These are phyloP conservation scores for Lichtheimia corymbifera DNA, from an alignment of 371 early-diverging fungal genomes.

Conservation along the genomic window DNA sequence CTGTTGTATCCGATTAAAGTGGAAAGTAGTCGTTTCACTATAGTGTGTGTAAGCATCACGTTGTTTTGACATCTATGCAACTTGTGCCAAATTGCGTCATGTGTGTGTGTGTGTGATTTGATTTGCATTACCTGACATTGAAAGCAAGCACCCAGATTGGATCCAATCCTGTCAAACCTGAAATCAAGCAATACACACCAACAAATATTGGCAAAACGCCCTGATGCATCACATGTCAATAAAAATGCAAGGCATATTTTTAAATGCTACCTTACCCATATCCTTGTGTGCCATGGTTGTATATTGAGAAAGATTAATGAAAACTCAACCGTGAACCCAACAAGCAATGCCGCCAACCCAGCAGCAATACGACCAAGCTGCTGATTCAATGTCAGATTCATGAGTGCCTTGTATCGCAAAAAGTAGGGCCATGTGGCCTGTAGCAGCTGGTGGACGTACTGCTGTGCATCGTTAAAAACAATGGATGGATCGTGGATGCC, in stretches of 20 bases:
- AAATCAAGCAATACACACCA: slow-evolving; percentile 36
- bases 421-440: slow-evolving; percentile 59
- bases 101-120: no score
- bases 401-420: slow-evolving; percentile 53
- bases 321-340: slow-evolving; percentile 59
- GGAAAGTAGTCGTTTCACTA: slow-evolving; percentile 48
- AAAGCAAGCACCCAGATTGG: slow-evolving; percentile 46
- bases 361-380: slow-evolving; percentile 47
- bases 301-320: slow-evolving; percentile 61
- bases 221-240: slow-evolving; percentile 14
- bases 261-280: slow-evolving; percentile 47
- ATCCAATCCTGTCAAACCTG: slow-evolving; percentile 43
- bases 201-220: slow-evolving; percentile 40
- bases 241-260: no score
- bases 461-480: slow-evolving; percentile 56
- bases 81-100: not conserved
- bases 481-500: slow-evolving; percentile 33
- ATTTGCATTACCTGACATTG: slow-evolving; percentile 36
- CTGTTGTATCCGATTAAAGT: slow-evolving; percentile 39
- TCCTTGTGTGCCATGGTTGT: slow-evolving; percentile 47
- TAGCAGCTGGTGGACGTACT: slow-evolving; percentile 54
- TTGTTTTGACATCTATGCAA: not conserved
- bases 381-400: slow-evolving; percentile 60
- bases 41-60: not conserved
- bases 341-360: slow-evolving; percentile 50